Base-by-base conservation (phyloP, 805 yeast species). In the Kodamaea laetipori region DNA sequence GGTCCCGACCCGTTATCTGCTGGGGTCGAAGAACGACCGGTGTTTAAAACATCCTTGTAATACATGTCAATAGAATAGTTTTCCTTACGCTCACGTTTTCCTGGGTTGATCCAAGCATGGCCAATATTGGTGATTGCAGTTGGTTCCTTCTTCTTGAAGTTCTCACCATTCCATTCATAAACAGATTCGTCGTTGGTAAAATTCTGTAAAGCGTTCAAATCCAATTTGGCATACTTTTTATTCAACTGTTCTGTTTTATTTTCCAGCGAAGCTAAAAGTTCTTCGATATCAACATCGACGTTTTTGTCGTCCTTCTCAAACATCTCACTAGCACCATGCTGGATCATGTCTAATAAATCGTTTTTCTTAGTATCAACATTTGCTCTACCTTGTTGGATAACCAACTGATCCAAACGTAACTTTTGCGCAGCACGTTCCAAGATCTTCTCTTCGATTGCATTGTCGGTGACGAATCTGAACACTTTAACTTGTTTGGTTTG, bases 51-150 rank as follows among this genome's bases (percentile, higher is more conserved):
- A 57, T 82, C 92, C 61, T 84, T 84, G 63, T 86, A 86, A 63
- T 90, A 90, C 64, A 82, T 82, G 62, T 90, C 97, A 50, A 92
- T 84, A 1, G 89, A 82, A 63, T 90, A 90, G 56, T 89, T 89
- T 52, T 84, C 87, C 57, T 84, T 85, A 52, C 94, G 74, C 60
- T 85, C 94, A 67, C 94, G 76, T 60, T 88, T 89, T 2, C 94
- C 79, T 4, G 96, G 95, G 45, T 86, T 83, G 51, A 90, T 83
- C 92, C 95, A 87, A 16, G 76, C 74, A 45, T 81, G 78, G 0
- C 74, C 76, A 44, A 71, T 65, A 46, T 73, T 75, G 15, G 78
- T 69, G 30, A 76, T 68, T 9, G 74, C 73, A 21, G 73, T 64
- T n/a, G 69, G 64, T 3, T 67, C 63, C 53, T 83, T 83, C 66